Evolutionary conservation across 2,329 filamentous ascomycete species (phyloP), one percentile per base, ranked within the genome.

Genomic region (Alternaria sp.): DNA sequence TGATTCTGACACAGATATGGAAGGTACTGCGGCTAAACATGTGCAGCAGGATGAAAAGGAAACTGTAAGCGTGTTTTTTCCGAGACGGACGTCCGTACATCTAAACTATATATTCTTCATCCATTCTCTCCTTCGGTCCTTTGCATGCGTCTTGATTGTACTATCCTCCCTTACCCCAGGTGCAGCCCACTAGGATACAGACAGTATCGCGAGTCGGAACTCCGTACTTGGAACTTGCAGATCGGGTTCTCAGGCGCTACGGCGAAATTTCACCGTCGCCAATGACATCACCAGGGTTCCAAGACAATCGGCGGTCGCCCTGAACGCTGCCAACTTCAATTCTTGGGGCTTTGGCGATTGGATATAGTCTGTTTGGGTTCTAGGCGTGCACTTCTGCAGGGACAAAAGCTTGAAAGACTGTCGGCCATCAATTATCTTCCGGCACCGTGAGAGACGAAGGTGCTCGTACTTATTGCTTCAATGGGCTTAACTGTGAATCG

Each of bases 231-330:
- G 28, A 34, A 34, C 46, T 25, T 49, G 46, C 30, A 12, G 32
- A 38, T 50, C 46, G 46, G 46, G 46, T 38, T 50, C 20, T 22
- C 22, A n/a, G 12, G 32, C 46, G 32, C 46, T 50, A 50, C 46
- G 46, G 46, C 46, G 14, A 50, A 50, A 50, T 36, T 50, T 36
- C 22, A 36, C 46, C 46, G 46, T 2, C 12, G 9, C 32, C 27
- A 50, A 50, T 50, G 46, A 50, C 32, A 50, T 50, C 46, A 38
- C 46, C 32, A 50, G 14, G 3, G 16, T 7, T n/a, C 32, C 20
- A 50, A 50, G 46, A 27, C 14, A 36, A 50, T 50, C 32, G 32
- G 32, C 36, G 32, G 32, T 50, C 12, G 46, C 18, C 32, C 18
- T 25, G 20, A 9, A 30, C 18, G 30, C 46, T 20, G 46, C 32